Evolutionary conservation across 108 stramenopile species (phyloP).

Genomic region (Nannochloropsis salina): DNA sequence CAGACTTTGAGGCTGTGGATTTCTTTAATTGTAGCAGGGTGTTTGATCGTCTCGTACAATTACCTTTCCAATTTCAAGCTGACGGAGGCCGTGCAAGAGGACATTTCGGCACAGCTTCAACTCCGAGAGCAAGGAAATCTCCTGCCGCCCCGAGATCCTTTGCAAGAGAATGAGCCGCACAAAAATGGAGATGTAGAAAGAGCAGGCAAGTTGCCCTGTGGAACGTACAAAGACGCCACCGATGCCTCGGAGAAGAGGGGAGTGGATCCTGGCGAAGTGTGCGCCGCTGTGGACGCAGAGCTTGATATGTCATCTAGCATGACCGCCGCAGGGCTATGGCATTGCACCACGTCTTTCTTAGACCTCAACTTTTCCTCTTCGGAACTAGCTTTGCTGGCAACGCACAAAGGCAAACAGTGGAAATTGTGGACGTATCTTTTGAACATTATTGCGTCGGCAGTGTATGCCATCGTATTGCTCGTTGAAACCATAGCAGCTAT

Average conservation of each 20-base stretch:
- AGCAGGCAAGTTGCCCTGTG: background rate
- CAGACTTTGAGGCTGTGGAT: background rate
- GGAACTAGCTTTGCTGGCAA: background rate
- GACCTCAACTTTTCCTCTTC: background rate
- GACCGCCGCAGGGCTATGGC: conserved; percentile 3
- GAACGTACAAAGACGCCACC: background rate
- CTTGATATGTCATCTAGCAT: background rate
- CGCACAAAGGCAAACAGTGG: conserved; percentile 10
- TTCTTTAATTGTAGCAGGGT: background rate
- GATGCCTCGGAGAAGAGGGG: background rate
- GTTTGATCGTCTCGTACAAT: background rate
- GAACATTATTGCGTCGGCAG: background rate
- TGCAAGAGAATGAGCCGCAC: background rate
- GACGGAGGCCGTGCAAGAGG: background rate
- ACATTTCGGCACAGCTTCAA: background rate
- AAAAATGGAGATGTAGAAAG: background rate
- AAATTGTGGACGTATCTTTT: background rate
- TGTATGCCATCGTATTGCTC: background rate
- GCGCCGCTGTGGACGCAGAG: background rate
- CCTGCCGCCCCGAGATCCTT: conserved; percentile 5
- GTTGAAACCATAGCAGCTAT: background rate
- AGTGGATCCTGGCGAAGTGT: background rate
- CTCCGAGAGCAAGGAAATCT: background rate
- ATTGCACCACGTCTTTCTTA: background rate
- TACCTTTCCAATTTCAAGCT: background rate